Percentiles rank a stretch among this genome's conserved stretches.
Conservation (phyloP, 208 protist genomes). For the Trypanosoma caninum region DNA sequence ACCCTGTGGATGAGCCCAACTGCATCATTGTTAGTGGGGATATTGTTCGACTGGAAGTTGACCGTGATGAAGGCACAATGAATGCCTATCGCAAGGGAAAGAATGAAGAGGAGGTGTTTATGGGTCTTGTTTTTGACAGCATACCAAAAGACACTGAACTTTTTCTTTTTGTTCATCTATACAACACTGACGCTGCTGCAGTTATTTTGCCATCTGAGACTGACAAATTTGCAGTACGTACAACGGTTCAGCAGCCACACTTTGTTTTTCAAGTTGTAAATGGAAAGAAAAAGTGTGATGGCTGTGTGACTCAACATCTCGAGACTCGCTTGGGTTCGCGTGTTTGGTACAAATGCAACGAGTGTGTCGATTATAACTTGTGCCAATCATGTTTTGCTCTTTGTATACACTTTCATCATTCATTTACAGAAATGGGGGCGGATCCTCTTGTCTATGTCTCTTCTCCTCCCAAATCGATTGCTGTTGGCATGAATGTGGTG, state of each 20-base stretch:
- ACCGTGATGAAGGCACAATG: constrained; percentile 72
- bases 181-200: constrained; percentile 87
- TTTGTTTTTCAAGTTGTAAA: constrained; percentile 49
- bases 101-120: constrained; percentile 62
- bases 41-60: constrained; percentile 77
- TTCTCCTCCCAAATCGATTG: constrained; percentile 37
- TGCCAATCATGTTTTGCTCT: constrained; percentile 75
- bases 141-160: constrained; percentile 53
- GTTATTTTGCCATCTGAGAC: constrained; percentile 70
- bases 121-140: constrained; percentile 85
- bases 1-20: constrained; percentile 62
- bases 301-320: constrained; percentile 53
- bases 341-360: constrained; percentile 89
- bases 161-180: constrained; percentile 86
- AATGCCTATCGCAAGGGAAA: constrained; percentile 81
- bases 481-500: constrained; percentile 65
- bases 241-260: constrained; percentile 68
- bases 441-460: constrained; percentile 50
- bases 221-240: constrained; percentile 42
- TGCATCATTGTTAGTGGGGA: constrained; percentile 90
- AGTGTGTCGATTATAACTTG: constrained; percentile 86
- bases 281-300: constrained; percentile 66
- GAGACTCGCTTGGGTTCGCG: constrained; percentile 39
- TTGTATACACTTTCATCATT: constrained; percentile 81
- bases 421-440: constrained; percentile 78